Evolutionary conservation across 306 rosid genomes (phyloP).

Genomic region (Crotalaria pallida): DNA sequence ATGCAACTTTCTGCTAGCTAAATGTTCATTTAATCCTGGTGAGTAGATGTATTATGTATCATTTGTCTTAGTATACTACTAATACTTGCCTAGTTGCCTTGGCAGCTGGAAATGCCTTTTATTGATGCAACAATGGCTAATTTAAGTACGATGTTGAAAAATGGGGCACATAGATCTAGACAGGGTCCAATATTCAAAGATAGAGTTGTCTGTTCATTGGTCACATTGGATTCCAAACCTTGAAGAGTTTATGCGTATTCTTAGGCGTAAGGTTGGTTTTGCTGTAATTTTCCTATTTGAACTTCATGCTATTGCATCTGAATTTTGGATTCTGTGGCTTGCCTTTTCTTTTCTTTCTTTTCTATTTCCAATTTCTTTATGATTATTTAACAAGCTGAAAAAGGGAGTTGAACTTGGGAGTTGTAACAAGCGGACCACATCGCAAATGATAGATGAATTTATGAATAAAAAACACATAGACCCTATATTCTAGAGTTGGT

Average conservation of each 20-base stretch:
- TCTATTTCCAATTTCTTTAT: neutral
- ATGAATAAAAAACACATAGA: neutral
- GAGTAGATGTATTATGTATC: too few species aligned
- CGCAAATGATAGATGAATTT: neutral
- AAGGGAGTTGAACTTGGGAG: neutral
- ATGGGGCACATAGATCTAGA: too few species aligned
- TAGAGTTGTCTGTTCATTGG: too few species aligned
- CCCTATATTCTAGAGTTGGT: neutral
- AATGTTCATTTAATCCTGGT: too few species aligned
- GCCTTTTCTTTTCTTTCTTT: neutral
- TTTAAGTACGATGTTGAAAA: too few species aligned
- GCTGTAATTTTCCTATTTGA: slow-evolving; percentile 1
- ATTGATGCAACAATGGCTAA: too few species aligned
- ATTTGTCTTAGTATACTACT: too few species aligned
- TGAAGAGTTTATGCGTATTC: slow-evolving; percentile 71
- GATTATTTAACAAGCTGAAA: slow-evolving; percentile 6
- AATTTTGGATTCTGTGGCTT: neutral
- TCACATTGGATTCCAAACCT: slow-evolving; percentile 89
- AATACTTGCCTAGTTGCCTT: too few species aligned
- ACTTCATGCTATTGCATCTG: neutral
- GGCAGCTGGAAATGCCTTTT: too few species aligned
- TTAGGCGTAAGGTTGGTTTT: slow-evolving; percentile 66
- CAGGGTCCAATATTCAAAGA: too few species aligned
- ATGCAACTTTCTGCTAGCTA: too few species aligned
- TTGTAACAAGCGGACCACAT: neutral